Evolutionary conservation across 805 yeast genomes (phyloP).

Genomic region (Yamadazyma paraphyllophila): DNA sequence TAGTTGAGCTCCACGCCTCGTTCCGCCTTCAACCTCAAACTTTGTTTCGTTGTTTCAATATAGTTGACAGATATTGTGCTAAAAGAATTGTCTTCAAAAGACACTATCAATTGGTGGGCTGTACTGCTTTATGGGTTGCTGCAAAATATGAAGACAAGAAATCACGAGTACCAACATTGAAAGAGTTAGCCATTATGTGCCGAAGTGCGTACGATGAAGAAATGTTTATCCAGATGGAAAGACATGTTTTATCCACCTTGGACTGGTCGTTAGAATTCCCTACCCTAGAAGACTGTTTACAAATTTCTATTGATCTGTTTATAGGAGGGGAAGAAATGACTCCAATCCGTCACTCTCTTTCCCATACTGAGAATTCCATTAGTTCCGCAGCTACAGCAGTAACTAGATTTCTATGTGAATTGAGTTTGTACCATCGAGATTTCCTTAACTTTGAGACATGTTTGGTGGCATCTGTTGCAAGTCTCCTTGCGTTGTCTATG

Average conservation of each 20-base stretch:
- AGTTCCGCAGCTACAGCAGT: constrained; percentile 55
- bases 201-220: constrained; percentile 57
- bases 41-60: constrained; percentile 41
- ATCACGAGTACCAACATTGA: constrained; percentile 54
- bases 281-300: constrained; percentile 51
- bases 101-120: constrained; percentile 47
- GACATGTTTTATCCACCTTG: constrained; percentile 67
- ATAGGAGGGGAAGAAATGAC: constrained; percentile 18
- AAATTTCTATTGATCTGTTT: constrained; percentile 32
- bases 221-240: constrained; percentile 56
- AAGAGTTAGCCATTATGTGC: constrained; percentile 55
- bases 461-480: constrained; percentile 48
- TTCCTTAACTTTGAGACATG: constrained; percentile 47
- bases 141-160: constrained; percentile 59
- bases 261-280: constrained; percentile 43
- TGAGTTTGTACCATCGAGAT: constrained; percentile 49
- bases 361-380: constrained; percentile 22
- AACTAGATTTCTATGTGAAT: constrained; percentile 53
- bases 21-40: constrained; percentile 43
- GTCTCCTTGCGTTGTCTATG: constrained; percentile 54
- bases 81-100: constrained; percentile 46
- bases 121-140: constrained; percentile 49
- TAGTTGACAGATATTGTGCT: constrained; percentile 47
- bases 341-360: constrained; percentile 21
- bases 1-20: constrained; percentile 43